Conservation (phyloP, 1,284 basidiomycete genomes). For the Trametes versicolor region DNA sequence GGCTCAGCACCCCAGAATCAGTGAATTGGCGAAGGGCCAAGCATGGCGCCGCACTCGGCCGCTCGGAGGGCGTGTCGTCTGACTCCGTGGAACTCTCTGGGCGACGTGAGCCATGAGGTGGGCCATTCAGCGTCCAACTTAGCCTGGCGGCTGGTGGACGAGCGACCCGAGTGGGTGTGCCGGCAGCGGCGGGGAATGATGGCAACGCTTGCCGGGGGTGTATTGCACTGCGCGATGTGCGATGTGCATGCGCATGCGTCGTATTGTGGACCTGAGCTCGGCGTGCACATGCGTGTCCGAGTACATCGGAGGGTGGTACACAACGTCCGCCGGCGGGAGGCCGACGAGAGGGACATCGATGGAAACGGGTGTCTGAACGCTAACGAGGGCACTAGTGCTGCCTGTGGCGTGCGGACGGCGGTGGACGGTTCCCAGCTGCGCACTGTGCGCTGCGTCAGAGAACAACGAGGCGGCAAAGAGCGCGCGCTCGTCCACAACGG, state of each 20-base stretch:
- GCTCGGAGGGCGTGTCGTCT: not conserved
- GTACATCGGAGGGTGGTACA: not conserved
- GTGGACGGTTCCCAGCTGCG: slow-evolving; percentile 12
- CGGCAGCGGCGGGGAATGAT: not conserved
- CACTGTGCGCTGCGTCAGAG: slow-evolving; percentile 1
- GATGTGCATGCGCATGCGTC: not conserved
- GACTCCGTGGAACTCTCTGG: not conserved
- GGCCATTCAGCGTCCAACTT: not conserved
- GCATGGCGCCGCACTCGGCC: not conserved
- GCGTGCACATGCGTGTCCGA: not conserved
- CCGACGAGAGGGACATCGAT: not conserved
- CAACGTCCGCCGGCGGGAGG: slow-evolving; percentile 6
- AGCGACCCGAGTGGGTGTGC: slow-evolving; percentile 5
- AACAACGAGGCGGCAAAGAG: not conserved
- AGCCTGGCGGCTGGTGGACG: not conserved
- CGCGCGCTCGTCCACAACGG: slow-evolving; percentile 3
- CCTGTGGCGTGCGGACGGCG: slow-evolving; percentile 17
- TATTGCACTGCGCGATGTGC: no score
- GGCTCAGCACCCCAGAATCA: slow-evolving; percentile 17
- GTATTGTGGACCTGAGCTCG: not conserved
- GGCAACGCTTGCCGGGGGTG: not conserved
- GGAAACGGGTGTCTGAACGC: slow-evolving; percentile 25
- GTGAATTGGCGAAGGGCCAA: slow-evolving; percentile 13
- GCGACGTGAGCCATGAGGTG: not conserved
- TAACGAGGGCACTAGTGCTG: slow-evolving; percentile 12